A percentile compares a stretch with the other conserved stretches of the same genome.
Evolutionary conservation across 176 grass and related monocot species (phyloP).

Genomic region (Phoenix roebelenii): DNA sequence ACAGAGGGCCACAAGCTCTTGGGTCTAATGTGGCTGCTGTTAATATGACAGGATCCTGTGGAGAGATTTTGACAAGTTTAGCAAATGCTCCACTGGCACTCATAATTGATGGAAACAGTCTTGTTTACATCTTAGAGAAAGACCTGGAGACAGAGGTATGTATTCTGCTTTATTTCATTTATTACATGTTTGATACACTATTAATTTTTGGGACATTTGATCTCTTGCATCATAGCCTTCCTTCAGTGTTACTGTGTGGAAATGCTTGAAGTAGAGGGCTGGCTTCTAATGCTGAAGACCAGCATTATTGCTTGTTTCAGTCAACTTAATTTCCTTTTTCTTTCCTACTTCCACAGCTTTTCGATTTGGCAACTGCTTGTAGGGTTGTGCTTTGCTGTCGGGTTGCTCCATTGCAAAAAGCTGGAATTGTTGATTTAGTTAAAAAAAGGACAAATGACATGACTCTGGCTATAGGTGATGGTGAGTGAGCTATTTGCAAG

Average conservation of each 20-base stretch:
- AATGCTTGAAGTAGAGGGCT: too few relatives aligned
- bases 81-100: constrained; percentile 44
- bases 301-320: too few relatives aligned
- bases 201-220: too few relatives aligned
- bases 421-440: constrained; percentile 10
- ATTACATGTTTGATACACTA: too few relatives aligned
- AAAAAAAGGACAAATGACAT: constrained; percentile 4
- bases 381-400: constrained; percentile 2
- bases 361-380: constrained; percentile 7
- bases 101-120: constrained; percentile 9
- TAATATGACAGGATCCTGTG: constrained; percentile 25
- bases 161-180: background rate
- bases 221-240: too few relatives aligned
- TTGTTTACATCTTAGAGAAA: constrained; percentile 27
- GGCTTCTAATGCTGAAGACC: too few relatives aligned
- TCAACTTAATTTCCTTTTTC: background rate
- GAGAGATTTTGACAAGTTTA: constrained; percentile 22
- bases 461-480: constrained; percentile 11
- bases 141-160: constrained; percentile 88
- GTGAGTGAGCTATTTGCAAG: background rate
- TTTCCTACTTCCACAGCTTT: constrained; percentile 20
- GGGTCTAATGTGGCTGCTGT: constrained; percentile 30
- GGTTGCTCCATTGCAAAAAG: constrained; percentile 26
- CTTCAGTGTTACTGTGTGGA: too few relatives aligned
- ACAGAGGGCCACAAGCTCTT: constrained; percentile 25